Base-by-base conservation (phyloP, 768 basidiomycete genomes). In the Cyclocybe cylindracea region DNA sequence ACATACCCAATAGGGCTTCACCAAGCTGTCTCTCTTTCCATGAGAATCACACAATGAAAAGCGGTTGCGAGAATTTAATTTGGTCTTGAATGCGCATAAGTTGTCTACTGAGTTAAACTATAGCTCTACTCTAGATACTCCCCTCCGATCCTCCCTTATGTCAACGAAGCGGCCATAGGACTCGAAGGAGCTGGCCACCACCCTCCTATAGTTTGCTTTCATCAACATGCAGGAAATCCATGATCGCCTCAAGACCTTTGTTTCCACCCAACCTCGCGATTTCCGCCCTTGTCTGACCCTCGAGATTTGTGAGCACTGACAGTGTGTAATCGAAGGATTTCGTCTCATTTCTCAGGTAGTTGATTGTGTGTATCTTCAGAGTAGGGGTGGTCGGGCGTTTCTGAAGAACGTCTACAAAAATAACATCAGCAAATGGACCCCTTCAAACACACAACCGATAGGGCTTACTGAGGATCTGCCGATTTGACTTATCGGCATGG, bases 271-370 rank as follows among this genome's bases (percentile, higher is more conserved):
- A 67, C 48, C 85, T 70, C 16, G 59, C 63, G 11, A 97, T 83
- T 68, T 97, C 94, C 0, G 68, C 73, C 4, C 78, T 64, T 0
- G 86, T 84, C 66, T 93, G 90, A 9, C 58, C 62, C 57, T 91
- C 87, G 11, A 98, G 73, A 2, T 72, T 80, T 5, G 65, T 59
- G 37, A 98, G 69, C 1, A 96, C 92, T 0, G 70, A 67, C 6
- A 85, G 70, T 0, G 94, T 96, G 65, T 98, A 98, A 1, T 84
- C 87, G 60, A 98, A 97, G 0, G 94, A 94, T 41, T 82, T 78
- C 0, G 94, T 98, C 32, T 79, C 78, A 18, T 84, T 72, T 41
- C 76, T 77, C 58, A 98, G 82, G 64, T 95, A 94, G 13, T 78
- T 70, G 48, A 98, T 91, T 1, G 86, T 80, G 65, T 94, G 87